Percentiles rank a stretch among this genome's conserved stretches.
Evolutionary conservation across 2,329 filamentous ascomycete genomes (phyloP).

Genomic region (Phyllosticta citriasiana): DNA sequence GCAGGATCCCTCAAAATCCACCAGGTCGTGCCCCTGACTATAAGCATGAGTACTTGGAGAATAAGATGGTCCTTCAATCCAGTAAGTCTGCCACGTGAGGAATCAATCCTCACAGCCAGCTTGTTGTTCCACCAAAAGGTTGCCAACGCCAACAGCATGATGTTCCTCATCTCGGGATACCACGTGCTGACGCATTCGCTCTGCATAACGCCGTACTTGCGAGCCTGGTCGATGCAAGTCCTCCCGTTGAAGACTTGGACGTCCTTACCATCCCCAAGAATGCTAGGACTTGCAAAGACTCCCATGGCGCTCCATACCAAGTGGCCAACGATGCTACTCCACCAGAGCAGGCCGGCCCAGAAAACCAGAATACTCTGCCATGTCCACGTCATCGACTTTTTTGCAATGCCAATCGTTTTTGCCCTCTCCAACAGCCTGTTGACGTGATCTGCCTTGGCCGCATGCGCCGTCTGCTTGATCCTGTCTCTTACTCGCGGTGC

Average conservation of each 20-base stretch:
- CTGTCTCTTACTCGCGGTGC: slow-evolving; percentile 61
- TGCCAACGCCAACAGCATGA: slow-evolving; percentile 40
- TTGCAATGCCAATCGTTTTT: slow-evolving; percentile 16
- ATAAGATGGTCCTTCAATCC: slow-evolving; percentile 57
- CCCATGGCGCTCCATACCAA: slow-evolving; percentile 27
- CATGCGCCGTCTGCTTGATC: slow-evolving; percentile 64
- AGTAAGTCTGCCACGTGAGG: slow-evolving; percentile 38
- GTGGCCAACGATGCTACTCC: slow-evolving; percentile 27
- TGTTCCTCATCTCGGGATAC: slow-evolving; percentile 15
- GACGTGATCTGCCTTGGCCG: slow-evolving; percentile 72
- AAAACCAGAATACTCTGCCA: slow-evolving; percentile 33
- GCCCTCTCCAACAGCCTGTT: slow-evolving; percentile 61
- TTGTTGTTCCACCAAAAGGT: slow-evolving; percentile 61
- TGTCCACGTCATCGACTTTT: slow-evolving; percentile 25
- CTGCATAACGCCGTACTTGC: slow-evolving; percentile 15
- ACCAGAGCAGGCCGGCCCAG: slow-evolving; percentile 34
- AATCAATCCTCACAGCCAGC: slow-evolving; percentile 52
- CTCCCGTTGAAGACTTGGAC: slow-evolving; percentile 3
- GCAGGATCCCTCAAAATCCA: slow-evolving; percentile 20
- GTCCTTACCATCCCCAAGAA: slow-evolving; percentile 2
- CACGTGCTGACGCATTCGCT: slow-evolving; percentile 21
- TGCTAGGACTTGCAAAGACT: slow-evolving; percentile 14
- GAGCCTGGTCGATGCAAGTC: slow-evolving; percentile 18
- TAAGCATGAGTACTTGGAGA: slow-evolving; percentile 51
- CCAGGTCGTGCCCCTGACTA: slow-evolving; percentile 40